A percentile compares a stretch with the other conserved stretches of the same genome.
Evolutionary conservation across 345 rosid genomes (phyloP).

Genomic region (Ceriops zippeliana): DNA sequence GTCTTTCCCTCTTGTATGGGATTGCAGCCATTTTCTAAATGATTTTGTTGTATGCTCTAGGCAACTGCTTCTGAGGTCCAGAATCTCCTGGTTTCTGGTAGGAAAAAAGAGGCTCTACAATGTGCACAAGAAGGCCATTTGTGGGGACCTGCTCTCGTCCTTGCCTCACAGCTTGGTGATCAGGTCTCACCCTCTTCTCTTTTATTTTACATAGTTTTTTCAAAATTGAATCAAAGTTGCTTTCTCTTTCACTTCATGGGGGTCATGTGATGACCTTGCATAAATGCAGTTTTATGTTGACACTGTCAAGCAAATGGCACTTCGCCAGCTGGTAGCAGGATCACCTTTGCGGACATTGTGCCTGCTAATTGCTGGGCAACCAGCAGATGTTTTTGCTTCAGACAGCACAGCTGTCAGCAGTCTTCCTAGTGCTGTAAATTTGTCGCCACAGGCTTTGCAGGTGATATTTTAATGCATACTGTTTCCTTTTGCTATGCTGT

Average conservation of each 20-base stretch:
- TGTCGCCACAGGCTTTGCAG: conserved; percentile 52
- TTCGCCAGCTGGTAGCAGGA: conserved; percentile 81
- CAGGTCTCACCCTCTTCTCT: conserved; percentile 47
- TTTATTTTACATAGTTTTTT: conserved; percentile 2
- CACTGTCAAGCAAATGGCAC: conserved; percentile 96
- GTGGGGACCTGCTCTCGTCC: conserved; percentile 99
- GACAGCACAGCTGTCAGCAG: conserved; percentile 30
- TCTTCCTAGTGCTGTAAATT: conserved; percentile 37
- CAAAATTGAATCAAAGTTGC: conserved; percentile 7
- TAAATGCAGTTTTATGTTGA: conserved; percentile 79
- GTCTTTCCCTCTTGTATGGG: not conserved
- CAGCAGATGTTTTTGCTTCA: conserved; percentile 77
- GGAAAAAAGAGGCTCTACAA: conserved; percentile 74
- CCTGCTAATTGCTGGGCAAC: conserved; percentile 95
- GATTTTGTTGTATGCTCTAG: conserved; percentile 36
- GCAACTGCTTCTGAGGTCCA: conserved; percentile 93
- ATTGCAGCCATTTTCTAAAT: conserved; percentile 16
- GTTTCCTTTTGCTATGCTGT: not conserved
- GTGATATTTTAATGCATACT: conserved; percentile 34
- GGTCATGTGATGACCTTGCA: conserved; percentile 8
- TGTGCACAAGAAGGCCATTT: conserved; percentile 91
- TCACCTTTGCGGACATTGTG: conserved; percentile 95
- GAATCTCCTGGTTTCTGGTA: conserved; percentile 91
- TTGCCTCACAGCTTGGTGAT: conserved; percentile 90
- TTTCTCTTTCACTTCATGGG: conserved; percentile 4